Base-by-base conservation (phyloP, 306 rosid genomes). In the Fragaria vesca region DNA sequence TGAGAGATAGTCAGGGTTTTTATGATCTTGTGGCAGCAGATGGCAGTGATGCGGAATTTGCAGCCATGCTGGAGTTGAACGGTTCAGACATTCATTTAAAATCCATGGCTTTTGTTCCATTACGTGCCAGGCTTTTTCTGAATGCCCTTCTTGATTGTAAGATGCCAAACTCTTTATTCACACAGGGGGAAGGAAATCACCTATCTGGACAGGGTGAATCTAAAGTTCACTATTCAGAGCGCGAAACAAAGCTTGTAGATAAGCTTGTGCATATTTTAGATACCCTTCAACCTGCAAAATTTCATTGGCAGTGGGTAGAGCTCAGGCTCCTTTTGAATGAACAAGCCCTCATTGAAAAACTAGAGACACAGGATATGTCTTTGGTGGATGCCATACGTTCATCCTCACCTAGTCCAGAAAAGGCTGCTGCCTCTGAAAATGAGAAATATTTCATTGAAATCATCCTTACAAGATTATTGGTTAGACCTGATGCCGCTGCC, bases 231-330 rank as follows among this genome's bases (percentile, higher is more conserved):
- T 85, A 77, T 81, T 58, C 83, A 6, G 90, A 86, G 68, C 74
- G 85, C 9, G 92, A 88, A 77, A 80, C 87, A 77, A 91, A 91
- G 90, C 93, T 91, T 79, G 85, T 82, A 81, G 97, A 89, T 80
- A 91, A 89, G 86, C 88, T 95, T 79, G 90, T 93, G 34, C 85
- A 85, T 81, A 86, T 90, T 77, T 86, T 93, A 85, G 99, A 95
- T 86, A 85, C 87, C 84, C 83, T 95, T 83, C 99, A 95, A 83
- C 96, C 93, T 78, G 99, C 97, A 40, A 95, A 93, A 84, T 91
- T 95, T 67, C 99, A 91, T 77, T 95, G 99, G 99, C 99, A 95
- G 81, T 95, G 99, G 99, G 90, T 95, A 77, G 93, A 91, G 82
- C 97, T 95, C 62, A 91, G 99, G 87, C 85, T 95, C 78, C 97